Percentiles rank a stretch among this genome's conserved stretches.
Conservation (phyloP, 192 early-diverging fungal genomes). For the Spinellus fusiger region DNA sequence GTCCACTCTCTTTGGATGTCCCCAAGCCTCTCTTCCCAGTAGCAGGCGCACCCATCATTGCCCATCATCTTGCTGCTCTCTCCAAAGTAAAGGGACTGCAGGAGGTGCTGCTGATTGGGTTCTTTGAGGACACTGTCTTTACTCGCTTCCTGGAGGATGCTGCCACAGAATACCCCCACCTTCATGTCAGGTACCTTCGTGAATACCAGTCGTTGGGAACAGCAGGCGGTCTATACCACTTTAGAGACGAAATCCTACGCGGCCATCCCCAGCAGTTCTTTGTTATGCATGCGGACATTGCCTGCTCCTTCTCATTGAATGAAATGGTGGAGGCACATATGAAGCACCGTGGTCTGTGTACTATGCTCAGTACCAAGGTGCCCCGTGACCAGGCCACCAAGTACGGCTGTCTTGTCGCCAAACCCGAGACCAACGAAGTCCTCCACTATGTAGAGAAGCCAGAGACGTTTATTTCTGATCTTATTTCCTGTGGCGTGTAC, state of each 20-base stretch:
- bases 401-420: conserved; percentile 92
- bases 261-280: conserved; percentile 90
- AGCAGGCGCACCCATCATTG: conserved; percentile 92
- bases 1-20: conserved; percentile 90
- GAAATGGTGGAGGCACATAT: conserved; percentile 83
- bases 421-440: conserved; percentile 82
- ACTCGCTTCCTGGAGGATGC: conserved; percentile 82
- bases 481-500: conserved; percentile 94
- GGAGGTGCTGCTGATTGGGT: conserved; percentile 94
- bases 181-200: conserved; percentile 84
- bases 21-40: conserved; percentile 99
- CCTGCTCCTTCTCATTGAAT: conserved; percentile 86
- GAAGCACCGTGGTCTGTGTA: conserved; percentile 76
- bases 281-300: conserved; percentile 96
- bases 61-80: conserved; percentile 92
- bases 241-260: conserved; percentile 94
- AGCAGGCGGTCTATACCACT: conserved; percentile 96
- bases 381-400: conserved; percentile 70
- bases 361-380: conserved; percentile 72
- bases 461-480: conserved; percentile 88
- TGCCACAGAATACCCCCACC: conserved; percentile 77
- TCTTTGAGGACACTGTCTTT: conserved; percentile 95
- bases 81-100: conserved; percentile 82
- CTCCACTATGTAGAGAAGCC: conserved; percentile 99
- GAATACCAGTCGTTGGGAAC: conserved; percentile 97